Conservation (phyloP, 805 yeast species). For the Komagataella ulmi region DNA sequence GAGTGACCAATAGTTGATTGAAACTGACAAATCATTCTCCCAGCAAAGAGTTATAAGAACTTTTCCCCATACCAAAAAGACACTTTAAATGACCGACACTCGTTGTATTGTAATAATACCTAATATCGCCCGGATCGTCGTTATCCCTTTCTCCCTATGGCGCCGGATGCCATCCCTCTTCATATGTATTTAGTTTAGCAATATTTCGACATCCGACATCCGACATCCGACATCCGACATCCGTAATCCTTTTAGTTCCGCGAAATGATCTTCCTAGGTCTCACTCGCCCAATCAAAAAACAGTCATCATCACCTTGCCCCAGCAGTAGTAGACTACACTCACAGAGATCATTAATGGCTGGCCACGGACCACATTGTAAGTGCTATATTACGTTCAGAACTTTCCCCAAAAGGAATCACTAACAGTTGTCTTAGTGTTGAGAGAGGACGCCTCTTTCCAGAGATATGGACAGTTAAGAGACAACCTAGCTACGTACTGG, state of each 20-base stretch:
- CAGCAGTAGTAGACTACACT: not conserved
- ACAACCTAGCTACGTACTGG: slow-evolving; percentile 16
- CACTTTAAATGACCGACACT: not conserved
- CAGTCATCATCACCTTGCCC: not conserved
- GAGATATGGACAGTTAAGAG: slow-evolving; percentile 17
- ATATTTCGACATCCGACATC: not conserved
- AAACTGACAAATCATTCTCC: not conserved
- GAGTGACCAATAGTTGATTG: not conserved
- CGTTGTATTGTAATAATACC: not conserved
- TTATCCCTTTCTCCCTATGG: not conserved
- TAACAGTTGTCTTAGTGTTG: slow-evolving; percentile 10
- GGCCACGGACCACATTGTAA: slow-evolving; percentile 4
- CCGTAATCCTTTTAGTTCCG: not conserved
- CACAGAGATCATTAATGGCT: slow-evolving; percentile 1
- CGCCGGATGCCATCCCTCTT: not conserved
- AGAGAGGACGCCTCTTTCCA: slow-evolving; percentile 17
- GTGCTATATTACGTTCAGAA: not conserved
- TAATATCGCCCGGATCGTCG: not conserved
- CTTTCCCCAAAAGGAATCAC: not conserved
- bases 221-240: not conserved
- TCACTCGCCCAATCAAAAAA: not conserved
- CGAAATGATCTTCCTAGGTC: not conserved
- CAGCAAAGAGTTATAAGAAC: not conserved
- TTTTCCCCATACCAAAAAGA: not conserved
- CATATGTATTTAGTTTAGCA: not conserved